Evolutionary conservation across 768 basidiomycete genomes (phyloP).

Genomic region (Suillus alpinus): DNA sequence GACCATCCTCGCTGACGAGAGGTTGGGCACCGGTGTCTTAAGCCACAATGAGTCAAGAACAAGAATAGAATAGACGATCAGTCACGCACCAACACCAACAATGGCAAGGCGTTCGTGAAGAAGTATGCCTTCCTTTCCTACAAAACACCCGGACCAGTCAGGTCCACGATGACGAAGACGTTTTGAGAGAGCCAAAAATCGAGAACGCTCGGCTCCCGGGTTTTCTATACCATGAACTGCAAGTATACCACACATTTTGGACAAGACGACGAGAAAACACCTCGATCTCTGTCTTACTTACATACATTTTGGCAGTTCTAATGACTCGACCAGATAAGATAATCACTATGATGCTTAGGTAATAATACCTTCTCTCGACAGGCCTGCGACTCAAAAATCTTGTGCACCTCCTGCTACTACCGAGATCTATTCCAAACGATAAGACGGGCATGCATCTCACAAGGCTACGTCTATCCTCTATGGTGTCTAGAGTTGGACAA

Average conservation of each 20-base stretch:
- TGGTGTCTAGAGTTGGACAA: slow-evolving; percentile 33
- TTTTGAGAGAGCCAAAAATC: slow-evolving; percentile 83
- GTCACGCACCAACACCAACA: slow-evolving; percentile 86
- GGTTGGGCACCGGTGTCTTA: slow-evolving; percentile 97
- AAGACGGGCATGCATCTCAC: slow-evolving; percentile 8
- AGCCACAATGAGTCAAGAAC: not conserved
- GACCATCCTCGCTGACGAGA: slow-evolving; percentile 81
- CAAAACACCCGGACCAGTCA: slow-evolving; percentile 97
- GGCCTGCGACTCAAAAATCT: too few relatives aligned
- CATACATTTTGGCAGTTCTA: slow-evolving; percentile 4
- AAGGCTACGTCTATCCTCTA: slow-evolving; percentile 33
- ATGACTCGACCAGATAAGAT: slow-evolving; percentile 12
- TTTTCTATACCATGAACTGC: slow-evolving; percentile 80
- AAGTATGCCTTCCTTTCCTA: slow-evolving; percentile 77
- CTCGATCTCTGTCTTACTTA: not conserved
- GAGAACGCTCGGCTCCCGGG: slow-evolving; percentile 64
- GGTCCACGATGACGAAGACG: slow-evolving; percentile 92
- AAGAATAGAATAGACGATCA: slow-evolving; percentile 3
- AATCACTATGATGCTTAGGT: not conserved
- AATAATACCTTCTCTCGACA: not conserved
- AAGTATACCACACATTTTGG: slow-evolving; percentile 87
- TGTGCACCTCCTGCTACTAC: too few relatives aligned
- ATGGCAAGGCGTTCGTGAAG: slow-evolving; percentile 96
- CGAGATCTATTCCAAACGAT: not conserved
- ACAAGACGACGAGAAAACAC: slow-evolving; percentile 1